Conservation (phyloP, 2,329 filamentous ascomycete species). For the Venturia nashicola region DNA sequence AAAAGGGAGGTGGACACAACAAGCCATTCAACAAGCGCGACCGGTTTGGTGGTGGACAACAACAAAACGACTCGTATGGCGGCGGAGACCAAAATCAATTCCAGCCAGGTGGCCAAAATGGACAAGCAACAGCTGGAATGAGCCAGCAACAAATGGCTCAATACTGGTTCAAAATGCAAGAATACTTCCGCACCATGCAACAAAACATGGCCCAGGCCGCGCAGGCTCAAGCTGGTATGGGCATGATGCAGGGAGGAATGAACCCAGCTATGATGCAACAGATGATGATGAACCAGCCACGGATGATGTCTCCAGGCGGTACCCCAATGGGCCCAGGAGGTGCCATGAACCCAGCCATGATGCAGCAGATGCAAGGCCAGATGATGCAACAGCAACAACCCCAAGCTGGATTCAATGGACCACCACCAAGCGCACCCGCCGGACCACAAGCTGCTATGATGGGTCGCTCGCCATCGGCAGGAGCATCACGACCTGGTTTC, state of each 20-base stretch:
- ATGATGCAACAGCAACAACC: slow-evolving; percentile 16
- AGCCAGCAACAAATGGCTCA: slow-evolving; percentile 96
- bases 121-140: slow-evolving; percentile 47
- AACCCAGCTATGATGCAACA: slow-evolving; percentile 42
- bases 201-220: slow-evolving; percentile 57
- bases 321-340: slow-evolving; percentile 19
- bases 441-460: slow-evolving; percentile 20
- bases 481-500: slow-evolving; percentile 39
- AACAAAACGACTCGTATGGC: slow-evolving; percentile 20
- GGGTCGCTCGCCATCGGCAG: slow-evolving; percentile 12
- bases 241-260: slow-evolving; percentile 38
- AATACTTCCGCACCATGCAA: slow-evolving; percentile 92
- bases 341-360: slow-evolving; percentile 58
- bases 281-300: slow-evolving; percentile 26
- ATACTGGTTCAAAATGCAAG: slow-evolving; percentile 97
- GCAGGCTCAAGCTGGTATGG: slow-evolving; percentile 5
- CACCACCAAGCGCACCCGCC: slow-evolving; percentile 18
- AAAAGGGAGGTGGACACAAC: slow-evolving; percentile 36
- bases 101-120: slow-evolving; percentile 21
- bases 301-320: slow-evolving; percentile 17
- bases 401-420: slow-evolving; percentile 25
- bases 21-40: slow-evolving; percentile 19
- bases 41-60: slow-evolving; percentile 31
- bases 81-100: slow-evolving; percentile 35
- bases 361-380: slow-evolving; percentile 38